These are phyloP conservation scores for Fusarium xyrophilum DNA, from an alignment of 2,329 filamentous ascomycete genomes.

Conservation along the genomic window DNA sequence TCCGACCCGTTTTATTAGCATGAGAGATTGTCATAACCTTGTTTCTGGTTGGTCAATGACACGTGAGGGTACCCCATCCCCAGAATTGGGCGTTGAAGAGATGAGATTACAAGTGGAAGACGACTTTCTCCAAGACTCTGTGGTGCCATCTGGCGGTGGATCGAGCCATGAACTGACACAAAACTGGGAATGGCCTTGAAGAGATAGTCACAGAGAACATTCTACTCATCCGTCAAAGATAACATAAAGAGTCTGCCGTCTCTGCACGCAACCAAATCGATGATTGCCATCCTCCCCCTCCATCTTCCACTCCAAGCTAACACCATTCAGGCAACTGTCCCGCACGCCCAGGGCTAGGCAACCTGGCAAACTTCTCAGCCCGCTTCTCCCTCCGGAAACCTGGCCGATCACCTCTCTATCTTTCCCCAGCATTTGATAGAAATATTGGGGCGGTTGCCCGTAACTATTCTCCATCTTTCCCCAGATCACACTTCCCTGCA, in stretches of 20 bases:
- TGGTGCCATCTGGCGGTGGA: not conserved
- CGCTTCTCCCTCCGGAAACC: not conserved
- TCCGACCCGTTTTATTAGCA: conserved; percentile 13
- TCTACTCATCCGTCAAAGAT: not conserved
- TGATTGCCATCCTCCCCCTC: not conserved
- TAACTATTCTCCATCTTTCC: conserved; percentile 7
- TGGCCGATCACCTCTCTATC: not conserved
- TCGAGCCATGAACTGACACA: not conserved
- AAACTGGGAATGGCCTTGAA: fast-evolving
- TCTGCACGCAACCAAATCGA: not conserved
- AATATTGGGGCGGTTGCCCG: conserved; percentile 2
- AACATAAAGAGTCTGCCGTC: not conserved
- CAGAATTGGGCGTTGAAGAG: not conserved
- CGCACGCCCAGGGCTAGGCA: not conserved
- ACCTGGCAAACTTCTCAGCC: not conserved
- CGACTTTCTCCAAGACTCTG: conserved; percentile 14
- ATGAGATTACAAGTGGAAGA: not conserved
- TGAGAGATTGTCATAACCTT: not conserved
- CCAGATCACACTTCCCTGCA: conserved; percentile 20
- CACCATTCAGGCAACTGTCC: not conserved
- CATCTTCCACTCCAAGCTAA: conserved; percentile 2
- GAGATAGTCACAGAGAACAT: not conserved
- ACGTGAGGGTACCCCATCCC: not conserved
- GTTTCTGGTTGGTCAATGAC: not conserved
- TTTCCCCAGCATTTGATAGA: not conserved